Conservation (phyloP, 1,139 yeast species). For the Hansenula sp. region DNA sequence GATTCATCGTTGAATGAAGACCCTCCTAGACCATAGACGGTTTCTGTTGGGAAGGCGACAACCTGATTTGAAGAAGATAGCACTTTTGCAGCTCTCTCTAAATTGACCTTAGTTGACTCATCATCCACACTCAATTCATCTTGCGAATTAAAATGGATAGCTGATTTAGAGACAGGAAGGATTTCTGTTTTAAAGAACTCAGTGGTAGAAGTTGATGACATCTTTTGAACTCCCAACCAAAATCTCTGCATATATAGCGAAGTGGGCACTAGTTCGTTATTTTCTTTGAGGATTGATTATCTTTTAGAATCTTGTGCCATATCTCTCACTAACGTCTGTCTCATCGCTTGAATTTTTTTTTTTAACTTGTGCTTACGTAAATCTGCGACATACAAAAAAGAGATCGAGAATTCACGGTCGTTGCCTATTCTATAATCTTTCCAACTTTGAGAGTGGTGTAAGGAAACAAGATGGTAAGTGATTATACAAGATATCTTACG, state of each 20-base stretch:
- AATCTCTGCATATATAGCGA: not conserved
- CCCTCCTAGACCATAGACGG: constrained; percentile 95
- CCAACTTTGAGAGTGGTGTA: too few relatives aligned
- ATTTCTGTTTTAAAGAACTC: constrained; percentile 30
- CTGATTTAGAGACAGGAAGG: constrained; percentile 39
- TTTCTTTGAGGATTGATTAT: too few relatives aligned
- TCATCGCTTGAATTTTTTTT: too few relatives aligned
- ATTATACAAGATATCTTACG: too few relatives aligned
- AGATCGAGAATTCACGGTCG: too few relatives aligned
- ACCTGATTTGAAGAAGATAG: constrained; percentile 50
- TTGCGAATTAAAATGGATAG: constrained; percentile 35
- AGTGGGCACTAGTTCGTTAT: too few relatives aligned
- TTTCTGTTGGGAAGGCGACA: constrained; percentile 95
- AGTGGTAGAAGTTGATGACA: not conserved
- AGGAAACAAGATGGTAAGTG: too few relatives aligned
- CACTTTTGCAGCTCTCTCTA: constrained; percentile 56
- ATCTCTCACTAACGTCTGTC: too few relatives aligned
- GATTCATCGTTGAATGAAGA: constrained; percentile 73
- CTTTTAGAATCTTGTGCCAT: too few relatives aligned
- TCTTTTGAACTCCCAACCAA: not conserved
- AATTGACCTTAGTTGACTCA: constrained; percentile 42
- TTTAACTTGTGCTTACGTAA: too few relatives aligned
- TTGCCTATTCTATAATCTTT: too few relatives aligned
- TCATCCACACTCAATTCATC: constrained; percentile 47
- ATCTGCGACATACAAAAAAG: too few relatives aligned